Evolutionary conservation across 108 stramenopile species (phyloP).

Genomic region (Cylindrotheca fusiformis): DNA sequence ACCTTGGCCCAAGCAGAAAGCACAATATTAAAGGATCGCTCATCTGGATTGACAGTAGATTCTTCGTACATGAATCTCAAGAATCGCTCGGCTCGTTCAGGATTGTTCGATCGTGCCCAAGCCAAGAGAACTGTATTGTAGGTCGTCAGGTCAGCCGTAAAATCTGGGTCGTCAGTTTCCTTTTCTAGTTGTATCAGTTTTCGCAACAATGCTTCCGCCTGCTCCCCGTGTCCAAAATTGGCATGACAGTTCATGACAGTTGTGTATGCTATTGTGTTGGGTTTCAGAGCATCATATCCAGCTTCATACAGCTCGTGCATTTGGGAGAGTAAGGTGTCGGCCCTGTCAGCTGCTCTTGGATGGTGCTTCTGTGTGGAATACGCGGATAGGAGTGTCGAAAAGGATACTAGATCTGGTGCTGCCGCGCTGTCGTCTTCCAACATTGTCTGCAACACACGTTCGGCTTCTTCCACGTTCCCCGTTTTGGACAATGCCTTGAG

Average conservation of each 20-base stretch:
- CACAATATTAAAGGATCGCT: constrained; percentile 30
- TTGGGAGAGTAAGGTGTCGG: constrained; percentile 42
- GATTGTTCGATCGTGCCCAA: constrained; percentile 43
- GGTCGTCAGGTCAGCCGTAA: constrained; percentile 39
- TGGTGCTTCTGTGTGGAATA: constrained; percentile 28
- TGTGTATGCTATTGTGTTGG: constrained; percentile 44
- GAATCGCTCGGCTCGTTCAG: constrained; percentile 37
- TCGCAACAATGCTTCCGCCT: constrained; percentile 33
- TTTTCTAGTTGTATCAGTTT: constrained; percentile 23
- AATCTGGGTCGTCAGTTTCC: constrained; percentile 21
- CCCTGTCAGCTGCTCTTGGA: constrained; percentile 25
- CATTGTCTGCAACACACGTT: constrained; percentile 27
- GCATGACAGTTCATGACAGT: constrained; percentile 56
- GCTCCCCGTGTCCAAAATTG: constrained; percentile 28
- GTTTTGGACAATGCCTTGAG: constrained; percentile 24
- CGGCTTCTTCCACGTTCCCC: constrained; percentile 16
- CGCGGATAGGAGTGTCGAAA: constrained; percentile 36
- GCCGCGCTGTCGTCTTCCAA: constrained; percentile 13
- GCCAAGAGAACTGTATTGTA: constrained; percentile 50
- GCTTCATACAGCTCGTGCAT: constrained; percentile 43
- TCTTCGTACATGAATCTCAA: constrained; percentile 22
- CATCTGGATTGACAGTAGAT: constrained; percentile 7
- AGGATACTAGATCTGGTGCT: constrained; percentile 40
- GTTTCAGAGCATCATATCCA: constrained; percentile 47
- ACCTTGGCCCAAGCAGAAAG: constrained; percentile 37